Conservation (phyloP, 2,329 filamentous ascomycete genomes). For the Xylaria sp. region DNA sequence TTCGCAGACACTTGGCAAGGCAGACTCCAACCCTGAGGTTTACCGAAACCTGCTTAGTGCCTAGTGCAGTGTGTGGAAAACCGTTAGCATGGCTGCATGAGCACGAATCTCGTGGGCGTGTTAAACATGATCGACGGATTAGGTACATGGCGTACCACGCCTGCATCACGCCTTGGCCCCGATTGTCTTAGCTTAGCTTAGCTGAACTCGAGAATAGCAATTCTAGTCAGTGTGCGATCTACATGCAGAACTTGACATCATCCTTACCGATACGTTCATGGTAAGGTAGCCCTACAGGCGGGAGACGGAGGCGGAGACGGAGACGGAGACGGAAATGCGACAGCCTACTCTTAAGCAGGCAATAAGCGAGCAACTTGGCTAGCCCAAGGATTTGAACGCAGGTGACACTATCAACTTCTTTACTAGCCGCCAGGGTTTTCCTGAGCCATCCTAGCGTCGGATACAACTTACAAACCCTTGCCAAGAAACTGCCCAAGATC, state of each 20-base stretch:
- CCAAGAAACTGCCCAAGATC: constrained; percentile 21
- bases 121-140: constrained; percentile 22
- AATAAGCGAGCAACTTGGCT: not conserved
- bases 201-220: constrained; percentile 14
- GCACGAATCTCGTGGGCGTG: constrained; percentile 21
- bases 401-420: not conserved
- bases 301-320: not conserved
- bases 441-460: not conserved
- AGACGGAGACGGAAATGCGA: not conserved
- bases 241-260: constrained; percentile 27
- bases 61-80: constrained; percentile 22
- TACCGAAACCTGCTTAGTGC: constrained; percentile 34
- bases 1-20: constrained; percentile 36
- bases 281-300: not conserved
- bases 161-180: constrained; percentile 15
- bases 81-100: constrained; percentile 29
- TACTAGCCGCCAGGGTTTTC: not conserved
- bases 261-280: not conserved
- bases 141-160: constrained; percentile 7
- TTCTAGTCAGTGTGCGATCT: constrained; percentile 12
- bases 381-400: not conserved
- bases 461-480: constrained; percentile 8
- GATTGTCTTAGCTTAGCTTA: constrained; percentile 22
- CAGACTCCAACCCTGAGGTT: constrained; percentile 29
- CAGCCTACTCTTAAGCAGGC: not conserved